Evolutionary conservation across 805 yeast genomes (phyloP).

Genomic region (Isabelozyma gotoi): DNA sequence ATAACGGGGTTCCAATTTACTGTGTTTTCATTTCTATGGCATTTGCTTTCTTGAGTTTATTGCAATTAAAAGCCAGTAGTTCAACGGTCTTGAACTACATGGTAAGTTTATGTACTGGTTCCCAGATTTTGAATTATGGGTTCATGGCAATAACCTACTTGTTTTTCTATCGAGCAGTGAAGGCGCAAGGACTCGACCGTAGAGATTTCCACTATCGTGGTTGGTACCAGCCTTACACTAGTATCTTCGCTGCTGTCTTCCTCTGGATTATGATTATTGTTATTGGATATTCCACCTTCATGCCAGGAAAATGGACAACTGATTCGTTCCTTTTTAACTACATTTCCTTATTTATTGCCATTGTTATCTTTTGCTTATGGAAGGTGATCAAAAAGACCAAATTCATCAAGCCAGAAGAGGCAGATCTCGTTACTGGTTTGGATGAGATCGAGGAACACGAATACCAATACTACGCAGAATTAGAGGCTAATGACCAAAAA

Average conservation of each 20-base stretch:
- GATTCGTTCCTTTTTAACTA: conserved; percentile 67
- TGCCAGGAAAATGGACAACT: conserved; percentile 63
- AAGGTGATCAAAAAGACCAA: conserved; percentile 36
- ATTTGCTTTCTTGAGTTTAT: conserved; percentile 27
- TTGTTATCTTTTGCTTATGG: conserved; percentile 36
- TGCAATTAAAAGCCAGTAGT: conserved; percentile 26
- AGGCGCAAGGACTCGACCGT: conserved; percentile 41
- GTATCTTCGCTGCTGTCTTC: conserved; percentile 27
- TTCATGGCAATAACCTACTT: conserved; percentile 44
- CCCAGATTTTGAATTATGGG: conserved; percentile 48
- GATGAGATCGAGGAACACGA: conserved; percentile 53
- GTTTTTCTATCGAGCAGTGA: conserved; percentile 40
- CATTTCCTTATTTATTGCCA: conserved; percentile 59
- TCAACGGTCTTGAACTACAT: conserved; percentile 43
- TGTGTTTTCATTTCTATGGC: conserved; percentile 40
- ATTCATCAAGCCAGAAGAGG: conserved; percentile 41
- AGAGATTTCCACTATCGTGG: conserved; percentile 37
- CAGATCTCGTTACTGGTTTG: conserved; percentile 45
- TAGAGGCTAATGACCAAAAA: conserved; percentile 23
- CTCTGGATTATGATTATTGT: conserved; percentile 48
- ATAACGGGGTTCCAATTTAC: conserved; percentile 67
- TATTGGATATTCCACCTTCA: conserved; percentile 70
- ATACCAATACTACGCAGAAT: conserved; percentile 35
- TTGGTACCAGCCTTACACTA: conserved; percentile 45
- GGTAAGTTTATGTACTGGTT: conserved; percentile 47